Evolutionary conservation across 805 yeast species (phyloP).

Genomic region (Ogataea populi-albae): DNA sequence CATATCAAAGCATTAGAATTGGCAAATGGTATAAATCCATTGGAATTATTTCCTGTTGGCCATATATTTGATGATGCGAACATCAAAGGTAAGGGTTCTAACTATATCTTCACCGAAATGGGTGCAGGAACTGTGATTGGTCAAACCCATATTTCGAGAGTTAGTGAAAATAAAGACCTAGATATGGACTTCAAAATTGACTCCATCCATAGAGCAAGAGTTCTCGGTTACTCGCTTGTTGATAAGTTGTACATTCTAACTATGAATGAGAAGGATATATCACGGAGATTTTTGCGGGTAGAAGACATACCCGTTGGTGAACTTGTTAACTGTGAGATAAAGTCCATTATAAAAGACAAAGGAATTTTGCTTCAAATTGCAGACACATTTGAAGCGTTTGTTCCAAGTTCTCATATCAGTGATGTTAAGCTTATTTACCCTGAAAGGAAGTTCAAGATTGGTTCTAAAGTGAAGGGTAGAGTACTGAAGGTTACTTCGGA

Average conservation of each 20-base stretch:
- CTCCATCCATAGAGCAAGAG: constrained; percentile 71
- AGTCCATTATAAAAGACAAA: constrained; percentile 52
- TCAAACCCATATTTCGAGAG: constrained; percentile 74
- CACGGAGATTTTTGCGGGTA: constrained; percentile 61
- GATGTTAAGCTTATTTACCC: constrained; percentile 85
- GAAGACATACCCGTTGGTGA: constrained; percentile 80
- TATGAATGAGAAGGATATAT: constrained; percentile 61
- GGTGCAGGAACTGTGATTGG: constrained; percentile 57
- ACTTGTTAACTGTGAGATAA: constrained; percentile 51
- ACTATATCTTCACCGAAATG: constrained; percentile 54
- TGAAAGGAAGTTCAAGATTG: constrained; percentile 86
- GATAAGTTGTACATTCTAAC: constrained; percentile 71
- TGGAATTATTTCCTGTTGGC: constrained; percentile 80
- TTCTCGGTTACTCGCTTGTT: constrained; percentile 61
- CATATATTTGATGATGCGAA: constrained; percentile 57
- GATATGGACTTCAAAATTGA: constrained; percentile 57
- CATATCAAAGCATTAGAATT: constrained; percentile 40
- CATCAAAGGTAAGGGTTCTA: constrained; percentile 57
- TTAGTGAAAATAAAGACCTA: constrained; percentile 46
- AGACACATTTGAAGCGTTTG: constrained; percentile 69
- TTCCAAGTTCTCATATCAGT: constrained; percentile 71
- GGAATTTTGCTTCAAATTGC: constrained; percentile 70
- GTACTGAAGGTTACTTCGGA: constrained; percentile 48
- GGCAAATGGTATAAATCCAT: constrained; percentile 33
- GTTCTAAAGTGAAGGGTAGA: constrained; percentile 75